A percentile compares a stretch with the other conserved stretches of the same genome.
These are phyloP conservation scores for Hemisphaericaspora lyxosophila DNA, from an alignment of 1,139 yeast species.

Conservation along the genomic window DNA sequence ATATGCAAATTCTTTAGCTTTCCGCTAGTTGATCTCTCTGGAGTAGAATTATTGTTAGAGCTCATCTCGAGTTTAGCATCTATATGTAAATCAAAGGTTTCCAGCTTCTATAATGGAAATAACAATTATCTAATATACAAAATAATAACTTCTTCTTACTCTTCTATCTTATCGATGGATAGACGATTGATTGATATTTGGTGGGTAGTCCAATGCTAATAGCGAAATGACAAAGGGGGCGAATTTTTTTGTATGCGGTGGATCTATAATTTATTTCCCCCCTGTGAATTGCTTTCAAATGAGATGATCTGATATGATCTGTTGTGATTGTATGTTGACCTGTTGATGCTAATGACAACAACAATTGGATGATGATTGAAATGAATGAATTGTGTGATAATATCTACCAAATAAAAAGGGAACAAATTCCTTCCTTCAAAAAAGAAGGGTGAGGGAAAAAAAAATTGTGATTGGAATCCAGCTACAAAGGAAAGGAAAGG, in stretches of 20 bases:
- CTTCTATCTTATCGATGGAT: background rate
- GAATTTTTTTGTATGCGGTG: no score
- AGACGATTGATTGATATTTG: background rate
- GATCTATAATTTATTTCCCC: no score
- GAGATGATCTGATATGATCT: no score
- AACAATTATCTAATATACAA: background rate
- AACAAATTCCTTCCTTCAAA: background rate
- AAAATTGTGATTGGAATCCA: no score
- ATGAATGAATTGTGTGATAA: background rate
- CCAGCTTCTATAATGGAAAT: no score
- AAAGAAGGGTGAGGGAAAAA: background rate
- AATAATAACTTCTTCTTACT: background rate
- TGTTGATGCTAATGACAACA: background rate
- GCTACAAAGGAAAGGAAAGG: background rate
- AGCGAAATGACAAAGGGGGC: no score
- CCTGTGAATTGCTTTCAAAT: no score
- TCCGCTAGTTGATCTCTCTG: conserved; percentile 17
- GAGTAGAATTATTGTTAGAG: conserved; percentile 11
- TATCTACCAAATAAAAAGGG: no score
- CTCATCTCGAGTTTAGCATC: conserved; percentile 1
- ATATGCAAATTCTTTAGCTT: conserved; percentile 61
- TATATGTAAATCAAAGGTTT: no score
- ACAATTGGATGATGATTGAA: background rate
- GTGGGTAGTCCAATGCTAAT: no score
- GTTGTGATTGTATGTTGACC: no score